phyloP scores from a whole-genome alignment of 2,329 filamentous ascomycete genomes.

The Volutella citrinella region DNA sequence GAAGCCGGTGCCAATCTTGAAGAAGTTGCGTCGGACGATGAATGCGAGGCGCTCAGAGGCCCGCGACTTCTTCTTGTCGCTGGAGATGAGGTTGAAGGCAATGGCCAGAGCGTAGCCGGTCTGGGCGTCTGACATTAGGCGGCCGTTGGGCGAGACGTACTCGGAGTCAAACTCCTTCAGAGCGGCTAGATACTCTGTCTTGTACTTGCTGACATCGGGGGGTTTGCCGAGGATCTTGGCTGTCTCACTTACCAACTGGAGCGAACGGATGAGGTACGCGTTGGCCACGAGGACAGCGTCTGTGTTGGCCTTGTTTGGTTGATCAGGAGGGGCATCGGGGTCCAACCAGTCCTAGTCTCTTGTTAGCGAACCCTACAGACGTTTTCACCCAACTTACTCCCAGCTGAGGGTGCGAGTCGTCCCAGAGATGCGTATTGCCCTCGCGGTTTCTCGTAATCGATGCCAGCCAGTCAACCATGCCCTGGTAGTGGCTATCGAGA shows the following conservation, averaged over 20 bases:
- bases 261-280: constrained; percentile 44
- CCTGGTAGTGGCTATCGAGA: constrained; percentile 36
- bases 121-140: constrained; percentile 19
- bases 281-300: constrained; percentile 41
- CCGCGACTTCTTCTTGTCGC: background rate
- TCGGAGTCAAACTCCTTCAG: constrained; percentile 12
- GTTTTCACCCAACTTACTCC: constrained; percentile 13
- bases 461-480: constrained; percentile 39
- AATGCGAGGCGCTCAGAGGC: constrained; percentile 14
- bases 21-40: constrained; percentile 16
- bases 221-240: constrained; percentile 28
- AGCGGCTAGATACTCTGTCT: background rate
- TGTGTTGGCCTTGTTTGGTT: constrained; percentile 38
- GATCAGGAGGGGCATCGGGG: constrained; percentile 39
- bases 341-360: constrained; percentile 48
- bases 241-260: constrained; percentile 34
- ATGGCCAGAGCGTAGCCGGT: constrained; percentile 21
- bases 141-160: constrained; percentile 20
- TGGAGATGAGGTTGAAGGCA: constrained; percentile 18
- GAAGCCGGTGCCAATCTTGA: constrained; percentile 22
- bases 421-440: constrained; percentile 39
- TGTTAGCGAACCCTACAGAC: background rate
- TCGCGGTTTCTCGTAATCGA: constrained; percentile 28
- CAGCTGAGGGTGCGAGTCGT: constrained; percentile 15
- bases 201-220: constrained; percentile 11